These are phyloP conservation scores for Cryptococcus sp. DNA, from an alignment of 1,284 basidiomycete genomes.

Conservation along the genomic window DNA sequence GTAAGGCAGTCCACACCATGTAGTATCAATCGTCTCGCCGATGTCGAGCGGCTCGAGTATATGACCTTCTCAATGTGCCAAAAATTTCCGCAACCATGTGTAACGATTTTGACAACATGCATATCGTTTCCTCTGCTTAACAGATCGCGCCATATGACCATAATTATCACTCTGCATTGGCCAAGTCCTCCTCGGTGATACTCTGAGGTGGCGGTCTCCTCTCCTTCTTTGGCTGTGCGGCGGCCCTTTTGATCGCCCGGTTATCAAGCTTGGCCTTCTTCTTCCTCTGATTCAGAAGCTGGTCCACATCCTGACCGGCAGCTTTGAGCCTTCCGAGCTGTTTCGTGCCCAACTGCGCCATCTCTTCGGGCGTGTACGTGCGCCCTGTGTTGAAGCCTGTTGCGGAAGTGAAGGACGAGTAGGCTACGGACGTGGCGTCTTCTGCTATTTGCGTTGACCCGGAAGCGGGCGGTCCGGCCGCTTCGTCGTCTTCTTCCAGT, in stretches of 20 bases:
- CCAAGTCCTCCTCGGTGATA: constrained; percentile 13
- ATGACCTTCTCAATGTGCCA: too few species aligned
- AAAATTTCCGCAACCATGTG: too few species aligned
- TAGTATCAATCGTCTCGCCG: too few species aligned
- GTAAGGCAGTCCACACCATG: too few species aligned
- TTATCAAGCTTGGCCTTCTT: constrained; percentile 19
- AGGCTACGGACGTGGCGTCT: constrained; percentile 9
- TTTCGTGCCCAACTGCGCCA: constrained; percentile 33
- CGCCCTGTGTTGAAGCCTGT: constrained; percentile 14
- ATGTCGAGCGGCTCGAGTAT: too few species aligned
- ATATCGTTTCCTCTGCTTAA: too few species aligned
- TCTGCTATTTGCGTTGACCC: constrained; percentile 4
- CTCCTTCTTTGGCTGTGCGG: constrained; percentile 3
- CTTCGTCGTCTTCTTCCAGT: constrained; percentile 50
- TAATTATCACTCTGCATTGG: neutral
- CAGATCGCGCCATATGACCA: neutral
- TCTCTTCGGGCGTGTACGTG: constrained; percentile 25
- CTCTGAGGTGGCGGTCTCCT: constrained; percentile 5
- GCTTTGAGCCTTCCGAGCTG: constrained; percentile 48
- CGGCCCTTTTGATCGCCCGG: constrained; percentile 7
- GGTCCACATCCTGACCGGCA: constrained; percentile 43
- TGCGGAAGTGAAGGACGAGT: constrained; percentile 4
- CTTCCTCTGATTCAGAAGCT: constrained; percentile 28
- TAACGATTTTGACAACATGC: too few species aligned
- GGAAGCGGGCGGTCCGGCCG: constrained; percentile 22